A percentile compares a stretch with the other conserved stretches of the same genome.
phyloP scores from a whole-genome alignment of 2,329 filamentous ascomycete genomes.

The Fusarium sp. region DNA sequence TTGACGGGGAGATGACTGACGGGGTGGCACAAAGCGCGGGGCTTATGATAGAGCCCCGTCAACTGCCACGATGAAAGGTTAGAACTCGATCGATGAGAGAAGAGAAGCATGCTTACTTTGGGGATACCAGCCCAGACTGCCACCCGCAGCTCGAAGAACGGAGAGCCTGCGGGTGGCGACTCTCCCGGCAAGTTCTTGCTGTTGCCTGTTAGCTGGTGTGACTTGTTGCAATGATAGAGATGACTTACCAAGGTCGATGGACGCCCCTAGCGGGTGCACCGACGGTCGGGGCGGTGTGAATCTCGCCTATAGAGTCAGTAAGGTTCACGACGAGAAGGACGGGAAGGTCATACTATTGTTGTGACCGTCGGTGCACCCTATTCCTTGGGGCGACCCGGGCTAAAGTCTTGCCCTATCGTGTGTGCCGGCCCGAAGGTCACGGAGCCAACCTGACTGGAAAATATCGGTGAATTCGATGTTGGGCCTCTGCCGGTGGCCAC shows the following conservation, averaged over 20 bases:
- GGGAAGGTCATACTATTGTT: not conserved
- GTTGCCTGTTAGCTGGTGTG: not conserved
- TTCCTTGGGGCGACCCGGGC: not conserved
- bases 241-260: constrained; percentile 1
- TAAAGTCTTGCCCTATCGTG: not conserved
- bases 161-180: not conserved
- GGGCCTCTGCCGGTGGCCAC: too few relatives aligned
- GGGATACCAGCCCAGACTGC: not conserved
- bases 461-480: too few relatives aligned
- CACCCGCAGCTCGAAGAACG: not conserved
- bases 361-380: constrained; percentile 3
- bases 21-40: not conserved
- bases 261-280: not conserved
- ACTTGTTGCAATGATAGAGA: not conserved
- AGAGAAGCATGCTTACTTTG: not conserved
- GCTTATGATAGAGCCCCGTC: not conserved
- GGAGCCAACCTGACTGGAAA: too few relatives aligned
- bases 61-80: not conserved
- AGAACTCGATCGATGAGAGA: not conserved
- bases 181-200: not conserved
- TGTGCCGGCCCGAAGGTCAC: not conserved
- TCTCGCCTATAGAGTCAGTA: not conserved
- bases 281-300: not conserved
- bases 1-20: not conserved
- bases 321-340: not conserved